Percentiles rank a stretch among this genome's conserved stretches.
These are phyloP conservation scores for Hyaloscypha finlandica DNA, from an alignment of 495 filamentous ascomycete species.

Conservation along the genomic window DNA sequence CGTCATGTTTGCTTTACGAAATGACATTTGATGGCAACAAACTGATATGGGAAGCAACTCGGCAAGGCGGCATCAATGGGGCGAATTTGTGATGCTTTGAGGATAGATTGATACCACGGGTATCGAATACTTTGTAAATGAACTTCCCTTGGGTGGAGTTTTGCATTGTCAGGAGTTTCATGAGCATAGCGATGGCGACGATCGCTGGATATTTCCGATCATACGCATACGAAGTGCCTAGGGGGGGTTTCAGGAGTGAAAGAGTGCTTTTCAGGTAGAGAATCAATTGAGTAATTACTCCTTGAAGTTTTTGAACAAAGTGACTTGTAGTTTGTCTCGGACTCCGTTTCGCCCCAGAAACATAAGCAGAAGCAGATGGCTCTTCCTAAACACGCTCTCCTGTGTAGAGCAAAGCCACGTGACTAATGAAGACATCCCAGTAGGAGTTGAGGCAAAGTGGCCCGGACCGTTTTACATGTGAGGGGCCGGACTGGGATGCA, in stretches of 20 bases:
- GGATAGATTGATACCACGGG: neutral
- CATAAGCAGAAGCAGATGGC: no score
- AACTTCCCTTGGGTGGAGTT: neutral
- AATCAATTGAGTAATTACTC: neutral
- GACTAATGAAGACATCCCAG: no score
- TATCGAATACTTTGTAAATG: neutral
- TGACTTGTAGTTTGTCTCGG: neutral
- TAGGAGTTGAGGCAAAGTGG: no score
- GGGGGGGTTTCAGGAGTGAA: neutral
- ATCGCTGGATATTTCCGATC: neutral
- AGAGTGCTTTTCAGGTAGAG: neutral
- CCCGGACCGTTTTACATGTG: no score
- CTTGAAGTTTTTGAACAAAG: neutral
- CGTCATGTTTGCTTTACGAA: conserved; percentile 13
- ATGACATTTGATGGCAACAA: neutral
- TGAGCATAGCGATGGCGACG: neutral
- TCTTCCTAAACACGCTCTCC: no score
- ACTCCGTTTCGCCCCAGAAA: neutral
- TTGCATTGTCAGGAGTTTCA: neutral
- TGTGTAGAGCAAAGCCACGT: no score
- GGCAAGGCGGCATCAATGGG: neutral
- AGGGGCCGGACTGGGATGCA: no score
- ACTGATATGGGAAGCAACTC: neutral
- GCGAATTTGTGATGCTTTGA: neutral
- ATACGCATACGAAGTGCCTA: neutral